These are phyloP conservation scores for Trichocomaceae sp. DNA, from an alignment of 2,329 filamentous ascomycete species.

Conservation along the genomic window DNA sequence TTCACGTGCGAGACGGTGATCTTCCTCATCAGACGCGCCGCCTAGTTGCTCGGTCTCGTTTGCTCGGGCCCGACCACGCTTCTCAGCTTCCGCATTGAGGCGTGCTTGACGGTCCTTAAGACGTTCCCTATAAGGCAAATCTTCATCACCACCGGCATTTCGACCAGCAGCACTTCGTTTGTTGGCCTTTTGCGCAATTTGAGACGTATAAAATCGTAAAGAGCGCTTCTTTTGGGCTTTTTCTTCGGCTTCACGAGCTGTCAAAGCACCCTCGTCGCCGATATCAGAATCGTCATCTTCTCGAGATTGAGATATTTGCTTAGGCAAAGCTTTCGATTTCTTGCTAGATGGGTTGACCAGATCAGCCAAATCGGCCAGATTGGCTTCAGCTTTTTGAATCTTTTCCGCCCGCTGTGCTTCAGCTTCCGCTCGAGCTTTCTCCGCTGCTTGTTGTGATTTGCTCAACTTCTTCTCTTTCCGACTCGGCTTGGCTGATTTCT, in stretches of 20 bases:
- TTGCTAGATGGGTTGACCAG: constrained; percentile 47
- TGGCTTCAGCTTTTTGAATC: constrained; percentile 57
- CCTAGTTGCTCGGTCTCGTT: constrained; percentile 62
- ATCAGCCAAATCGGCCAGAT: constrained; percentile 63
- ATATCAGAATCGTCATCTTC: constrained; percentile 72
- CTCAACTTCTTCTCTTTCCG: constrained; percentile 38
- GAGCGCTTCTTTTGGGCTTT: constrained; percentile 88
- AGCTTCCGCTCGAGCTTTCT: constrained; percentile 50
- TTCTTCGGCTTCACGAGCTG: constrained; percentile 70
- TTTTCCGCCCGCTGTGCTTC: constrained; percentile 49
- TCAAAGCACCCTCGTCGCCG: constrained; percentile 78
- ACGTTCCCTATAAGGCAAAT: constrained; percentile 78
- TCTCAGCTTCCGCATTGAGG: constrained; percentile 81
- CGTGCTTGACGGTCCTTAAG: constrained; percentile 78
- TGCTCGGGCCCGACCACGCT: constrained; percentile 61
- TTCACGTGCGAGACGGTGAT: constrained; percentile 49
- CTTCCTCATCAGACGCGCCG: constrained; percentile 62
- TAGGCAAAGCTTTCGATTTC: constrained; percentile 37
- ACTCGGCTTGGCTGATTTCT: constrained; percentile 21
- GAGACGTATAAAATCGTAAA: constrained; percentile 94
- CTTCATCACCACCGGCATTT: constrained; percentile 52
- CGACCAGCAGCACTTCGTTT: constrained; percentile 60
- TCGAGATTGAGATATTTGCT: constrained; percentile 24
- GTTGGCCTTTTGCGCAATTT: constrained; percentile 91
- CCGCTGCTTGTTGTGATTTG: constrained; percentile 45